A percentile compares a stretch with the other conserved stretches of the same genome.
These are phyloP conservation scores for Phytomonas sp. DNA, from an alignment of 208 protist genomes.

Conservation along the genomic window DNA sequence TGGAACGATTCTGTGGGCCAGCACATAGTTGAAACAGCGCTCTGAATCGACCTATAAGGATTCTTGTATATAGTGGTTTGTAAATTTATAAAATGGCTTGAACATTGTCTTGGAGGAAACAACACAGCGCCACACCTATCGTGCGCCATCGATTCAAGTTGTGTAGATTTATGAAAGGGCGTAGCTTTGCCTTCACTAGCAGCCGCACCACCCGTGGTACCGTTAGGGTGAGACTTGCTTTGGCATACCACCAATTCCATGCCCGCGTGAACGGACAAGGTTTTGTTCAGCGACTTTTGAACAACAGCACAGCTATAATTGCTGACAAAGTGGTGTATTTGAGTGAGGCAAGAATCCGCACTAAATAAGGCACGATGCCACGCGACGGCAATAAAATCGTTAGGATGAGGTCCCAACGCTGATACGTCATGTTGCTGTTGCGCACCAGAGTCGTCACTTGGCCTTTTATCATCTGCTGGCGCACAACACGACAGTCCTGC, in stretches of 20 bases:
- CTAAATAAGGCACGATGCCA: background rate
- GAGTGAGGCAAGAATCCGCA: background rate
- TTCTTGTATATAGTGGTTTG: background rate
- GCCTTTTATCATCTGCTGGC: background rate
- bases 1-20: constrained; percentile 37
- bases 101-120: background rate
- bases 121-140: background rate
- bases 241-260: background rate
- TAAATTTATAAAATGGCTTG: background rate
- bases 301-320: background rate
- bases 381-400: background rate
- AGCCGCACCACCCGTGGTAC: background rate
- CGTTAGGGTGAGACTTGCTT: background rate
- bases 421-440: background rate
- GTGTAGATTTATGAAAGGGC: background rate
- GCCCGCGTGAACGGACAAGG: background rate
- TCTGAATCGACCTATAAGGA: background rate
- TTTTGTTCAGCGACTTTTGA: background rate
- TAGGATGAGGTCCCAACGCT: background rate
- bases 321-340: background rate
- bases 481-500: background rate
- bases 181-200: background rate
- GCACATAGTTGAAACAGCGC: constrained; percentile 23
- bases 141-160: background rate
- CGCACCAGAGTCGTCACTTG: background rate